A percentile compares a stretch with the other conserved stretches of the same genome.
Conservation (phyloP, 352 stramenopile species). For the Phytophthora sp. region DNA sequence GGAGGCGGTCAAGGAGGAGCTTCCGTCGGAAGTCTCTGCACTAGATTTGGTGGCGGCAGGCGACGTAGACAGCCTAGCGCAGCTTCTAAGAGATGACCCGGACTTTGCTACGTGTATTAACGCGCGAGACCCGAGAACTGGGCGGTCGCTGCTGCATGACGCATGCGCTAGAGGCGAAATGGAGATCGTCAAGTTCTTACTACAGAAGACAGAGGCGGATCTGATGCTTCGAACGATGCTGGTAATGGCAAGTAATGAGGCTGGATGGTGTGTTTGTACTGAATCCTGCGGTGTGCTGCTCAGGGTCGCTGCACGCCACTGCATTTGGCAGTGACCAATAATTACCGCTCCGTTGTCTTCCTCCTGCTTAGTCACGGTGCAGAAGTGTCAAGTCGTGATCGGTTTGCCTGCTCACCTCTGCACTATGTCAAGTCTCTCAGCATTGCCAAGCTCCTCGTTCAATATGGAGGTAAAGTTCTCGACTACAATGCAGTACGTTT, state of each 20-base stretch:
- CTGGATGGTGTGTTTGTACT: not conserved
- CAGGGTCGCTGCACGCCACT: conserved; percentile 68
- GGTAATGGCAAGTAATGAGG: conserved; percentile 35
- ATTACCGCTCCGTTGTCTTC: conserved; percentile 66
- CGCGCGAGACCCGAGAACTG: conserved; percentile 35
- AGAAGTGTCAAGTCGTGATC: conserved; percentile 57
- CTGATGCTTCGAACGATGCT: conserved; percentile 72
- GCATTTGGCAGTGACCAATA: conserved; percentile 66
- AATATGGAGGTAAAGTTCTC: conserved; percentile 63
- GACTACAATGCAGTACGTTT: conserved; percentile 60
- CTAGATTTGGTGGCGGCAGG: conserved; percentile 43
- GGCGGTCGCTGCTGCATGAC: conserved; percentile 70
- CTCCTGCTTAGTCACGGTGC: conserved; percentile 73
- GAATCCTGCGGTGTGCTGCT: not conserved
- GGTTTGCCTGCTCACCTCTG: conserved; percentile 68
- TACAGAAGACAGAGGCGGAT: conserved; percentile 52
- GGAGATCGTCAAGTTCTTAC: conserved; percentile 59
- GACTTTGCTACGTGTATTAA: conserved; percentile 51
- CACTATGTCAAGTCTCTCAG: conserved; percentile 74
- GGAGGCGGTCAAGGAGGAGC: not conserved
- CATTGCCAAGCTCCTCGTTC: conserved; percentile 67
- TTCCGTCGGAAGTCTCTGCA: conserved; percentile 1
- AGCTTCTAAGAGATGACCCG: conserved; percentile 26
- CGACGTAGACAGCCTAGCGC: conserved; percentile 33
- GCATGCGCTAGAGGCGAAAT: conserved; percentile 56